phyloP scores from a whole-genome alignment of 75 land plant genomes.

The Pinus tabuliformis region DNA sequence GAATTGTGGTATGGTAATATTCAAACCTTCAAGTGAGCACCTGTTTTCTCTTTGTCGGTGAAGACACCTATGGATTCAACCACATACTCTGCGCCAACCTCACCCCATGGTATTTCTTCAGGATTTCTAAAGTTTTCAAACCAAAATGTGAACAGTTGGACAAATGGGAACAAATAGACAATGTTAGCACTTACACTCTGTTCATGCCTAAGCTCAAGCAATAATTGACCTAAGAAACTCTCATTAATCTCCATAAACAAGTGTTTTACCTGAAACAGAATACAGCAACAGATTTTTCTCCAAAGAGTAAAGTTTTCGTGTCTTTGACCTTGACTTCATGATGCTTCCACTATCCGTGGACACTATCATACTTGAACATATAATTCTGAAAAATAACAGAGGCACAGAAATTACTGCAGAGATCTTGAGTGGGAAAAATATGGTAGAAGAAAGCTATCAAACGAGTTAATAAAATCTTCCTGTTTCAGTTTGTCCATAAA shows the following conservation, averaged over 20 bases:
- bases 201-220: no score
- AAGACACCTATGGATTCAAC: constrained; percentile 83
- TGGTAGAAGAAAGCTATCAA: no score
- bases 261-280: constrained; percentile 32
- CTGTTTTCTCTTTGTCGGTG: neutral
- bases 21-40: neutral
- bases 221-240: no score
- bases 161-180: no score
- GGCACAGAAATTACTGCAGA: no score
- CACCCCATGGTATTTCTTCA: constrained; percentile 94
- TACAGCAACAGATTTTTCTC: constrained; percentile 43
- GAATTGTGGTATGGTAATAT: no score
- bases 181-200: no score
- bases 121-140: constrained; percentile 57
- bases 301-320: constrained; percentile 46
- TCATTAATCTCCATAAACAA: neutral
- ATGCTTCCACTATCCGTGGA: constrained; percentile 62
- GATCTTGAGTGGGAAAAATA: no score
- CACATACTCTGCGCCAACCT: constrained; percentile 77
- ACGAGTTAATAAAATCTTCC: no score
- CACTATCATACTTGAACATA: constrained; percentile 97
- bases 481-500: no score
- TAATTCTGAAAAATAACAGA: constrained; percentile 16
- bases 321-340: constrained; percentile 46
- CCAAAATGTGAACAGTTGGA: no score